A percentile compares a stretch with the other conserved stretches of the same genome.
These are phyloP conservation scores for Ceratobasidium theobromae DNA, from an alignment of 1,284 basidiomycete genomes.

Conservation along the genomic window DNA sequence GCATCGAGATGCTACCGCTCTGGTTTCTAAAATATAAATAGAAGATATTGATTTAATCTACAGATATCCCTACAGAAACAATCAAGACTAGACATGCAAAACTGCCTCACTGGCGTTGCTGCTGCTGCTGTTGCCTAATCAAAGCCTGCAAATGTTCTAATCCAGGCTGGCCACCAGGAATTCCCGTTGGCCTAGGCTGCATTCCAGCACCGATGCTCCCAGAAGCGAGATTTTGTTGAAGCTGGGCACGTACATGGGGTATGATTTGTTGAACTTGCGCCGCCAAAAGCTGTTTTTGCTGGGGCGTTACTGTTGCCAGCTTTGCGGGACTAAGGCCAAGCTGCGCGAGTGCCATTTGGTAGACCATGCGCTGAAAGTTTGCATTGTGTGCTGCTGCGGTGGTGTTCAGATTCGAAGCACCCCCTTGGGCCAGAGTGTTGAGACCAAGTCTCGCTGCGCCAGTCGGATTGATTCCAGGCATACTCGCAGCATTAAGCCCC, in stretches of 20 bases:
- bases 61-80: background rate
- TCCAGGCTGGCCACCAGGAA: constrained; percentile 8
- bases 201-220: background rate
- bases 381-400: background rate
- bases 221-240: background rate
- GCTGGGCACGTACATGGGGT: background rate
- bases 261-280: background rate
- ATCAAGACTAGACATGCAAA: background rate
- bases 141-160: constrained; percentile 29
- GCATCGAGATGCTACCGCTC: too few species aligned
- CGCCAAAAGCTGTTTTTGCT: background rate
- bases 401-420: too few species aligned
- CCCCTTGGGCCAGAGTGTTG: too few species aligned
- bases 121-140: constrained; percentile 28
- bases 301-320: background rate
- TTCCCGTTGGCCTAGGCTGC: background rate
- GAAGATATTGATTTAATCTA: too few species aligned
- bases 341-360: constrained; percentile 16
- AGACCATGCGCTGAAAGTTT: background rate
- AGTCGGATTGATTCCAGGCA: background rate
- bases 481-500: background rate
- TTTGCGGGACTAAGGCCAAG: constrained; percentile 19
- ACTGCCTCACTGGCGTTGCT: background rate
- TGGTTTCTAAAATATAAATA: too few species aligned
- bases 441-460: too few species aligned